These are phyloP conservation scores for Diaporthe humulicola DNA, from an alignment of 2,329 filamentous ascomycete species.

Conservation along the genomic window DNA sequence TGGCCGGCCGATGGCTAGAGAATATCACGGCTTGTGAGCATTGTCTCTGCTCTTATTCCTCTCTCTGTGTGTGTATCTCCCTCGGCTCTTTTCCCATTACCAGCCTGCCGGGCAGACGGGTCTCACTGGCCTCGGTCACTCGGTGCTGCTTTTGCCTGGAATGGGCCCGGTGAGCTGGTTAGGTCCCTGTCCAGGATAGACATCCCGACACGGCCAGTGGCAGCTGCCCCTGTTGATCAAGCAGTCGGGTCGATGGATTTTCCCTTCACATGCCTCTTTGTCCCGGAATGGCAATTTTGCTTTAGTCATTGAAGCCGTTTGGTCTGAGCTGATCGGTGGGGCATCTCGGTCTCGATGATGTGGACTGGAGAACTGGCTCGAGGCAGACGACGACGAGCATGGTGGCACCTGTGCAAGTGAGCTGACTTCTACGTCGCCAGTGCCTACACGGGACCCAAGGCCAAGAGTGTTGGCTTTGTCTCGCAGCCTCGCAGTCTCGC, in stretches of 20 bases:
- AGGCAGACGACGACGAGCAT: neutral
- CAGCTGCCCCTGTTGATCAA: conserved; percentile 32
- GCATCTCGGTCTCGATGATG: conserved; percentile 10
- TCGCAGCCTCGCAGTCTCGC: neutral
- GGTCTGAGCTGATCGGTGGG: conserved; percentile 23
- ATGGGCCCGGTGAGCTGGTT: conserved; percentile 11
- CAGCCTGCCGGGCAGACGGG: neutral
- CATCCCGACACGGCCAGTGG: neutral
- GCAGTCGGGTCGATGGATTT: conserved; percentile 9
- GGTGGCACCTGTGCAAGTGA: neutral
- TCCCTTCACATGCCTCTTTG: conserved; percentile 24
- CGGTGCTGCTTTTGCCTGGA: neutral
- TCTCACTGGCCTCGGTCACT: conserved; percentile 1
- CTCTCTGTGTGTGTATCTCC: neutral
- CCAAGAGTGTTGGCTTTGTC: conserved; percentile 1
- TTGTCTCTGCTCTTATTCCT: neutral
- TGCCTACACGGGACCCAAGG: neutral
- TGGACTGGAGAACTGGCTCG: neutral
- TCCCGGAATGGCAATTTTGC: conserved; percentile 7
- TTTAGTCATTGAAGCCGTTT: conserved; percentile 7
- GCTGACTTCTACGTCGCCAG: conserved; percentile 2
- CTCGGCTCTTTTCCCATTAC: neutral
- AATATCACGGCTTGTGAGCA: conserved; percentile 1
- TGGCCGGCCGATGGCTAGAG: conserved; percentile 7
- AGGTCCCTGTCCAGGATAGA: conserved; percentile 20